Base-by-base conservation (phyloP, 768 basidiomycete genomes). In the Leucocoprinus birnbaumii region DNA sequence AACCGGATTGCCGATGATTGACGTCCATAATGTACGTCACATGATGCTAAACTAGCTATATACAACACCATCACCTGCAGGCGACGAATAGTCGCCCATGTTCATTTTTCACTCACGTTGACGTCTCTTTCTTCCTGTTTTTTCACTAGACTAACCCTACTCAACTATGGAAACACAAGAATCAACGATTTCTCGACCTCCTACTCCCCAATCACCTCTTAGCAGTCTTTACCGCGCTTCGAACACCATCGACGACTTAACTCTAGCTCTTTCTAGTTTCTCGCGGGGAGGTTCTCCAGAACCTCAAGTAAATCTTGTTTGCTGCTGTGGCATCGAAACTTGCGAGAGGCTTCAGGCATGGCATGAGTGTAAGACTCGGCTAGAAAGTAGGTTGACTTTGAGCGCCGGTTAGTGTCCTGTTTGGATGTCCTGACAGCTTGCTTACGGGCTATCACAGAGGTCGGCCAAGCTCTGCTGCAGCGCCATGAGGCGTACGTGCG, bases 401-500 rank as follows among this genome's bases (percentile, higher is more conserved):
- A 92, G 92, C 66, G 94, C 91, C 63, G 92, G 94, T 94, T 63
- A 63, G 87, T 76, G 31, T 25, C 4, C 37, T n/a, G 24, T 48
- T 45, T 37, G n/a, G 2, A n/a, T 42, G 41, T 10, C 11, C 56
- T 40, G 41, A 58, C 41, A 27, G 44, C 19, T 37, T 43, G 26
- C 43, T 34, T 35, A 47, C 47, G 43, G 13, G 26, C 5, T 16
- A 18, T 1, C 60, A n/a, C n/a, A 93, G 93, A 95, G 77, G 87
- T 96, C 25, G 94, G 94, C 11, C 91, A 94, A 68, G 94, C 94
- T 3, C 71, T 97, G 45, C 69, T 97, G 46, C 85, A 89, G 63
- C 76, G 87, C 57, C 92, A 95, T 65, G 94, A 95, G 71, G 89
- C 88, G 2, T 91, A 91, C 68, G 84, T 92, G 25, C 82, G 86